phyloP scores from a whole-genome alignment of 441 rosid genomes.

The Arabidopsis lyrata region DNA sequence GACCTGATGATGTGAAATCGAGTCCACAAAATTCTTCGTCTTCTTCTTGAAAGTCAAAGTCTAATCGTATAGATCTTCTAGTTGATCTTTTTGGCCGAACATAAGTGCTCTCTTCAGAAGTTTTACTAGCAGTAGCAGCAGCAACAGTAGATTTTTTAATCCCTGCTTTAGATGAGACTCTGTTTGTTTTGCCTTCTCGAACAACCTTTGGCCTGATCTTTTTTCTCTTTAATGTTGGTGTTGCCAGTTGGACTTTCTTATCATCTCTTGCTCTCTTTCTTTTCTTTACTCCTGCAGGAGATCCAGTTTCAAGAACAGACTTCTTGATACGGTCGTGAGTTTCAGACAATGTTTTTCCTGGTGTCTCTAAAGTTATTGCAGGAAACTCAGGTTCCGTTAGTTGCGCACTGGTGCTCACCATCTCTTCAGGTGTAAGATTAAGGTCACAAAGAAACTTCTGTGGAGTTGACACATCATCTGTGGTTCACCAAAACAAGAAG shows the following conservation, averaged over 20 bases:
- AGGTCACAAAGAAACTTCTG: constrained; percentile 28
- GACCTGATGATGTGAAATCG: neutral
- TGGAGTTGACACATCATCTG: constrained; percentile 24
- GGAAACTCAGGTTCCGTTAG: constrained; percentile 15
- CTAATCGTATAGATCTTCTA: constrained; percentile 52
- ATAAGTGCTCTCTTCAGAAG: constrained; percentile 40
- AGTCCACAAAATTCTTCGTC: neutral
- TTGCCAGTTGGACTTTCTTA: neutral
- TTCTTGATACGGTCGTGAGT: neutral
- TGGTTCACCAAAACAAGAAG: neutral
- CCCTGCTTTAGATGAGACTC: constrained; percentile 41
- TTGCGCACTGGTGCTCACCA: neutral
- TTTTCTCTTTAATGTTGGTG: constrained; percentile 57
- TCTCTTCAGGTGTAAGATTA: constrained; percentile 39
- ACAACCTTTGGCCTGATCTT: constrained; percentile 86
- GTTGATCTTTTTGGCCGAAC: constrained; percentile 50
- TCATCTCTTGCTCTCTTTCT: constrained; percentile 29
- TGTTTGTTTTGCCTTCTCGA: constrained; percentile 60
- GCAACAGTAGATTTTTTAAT: constrained; percentile 51
- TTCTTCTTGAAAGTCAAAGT: constrained; percentile 33
- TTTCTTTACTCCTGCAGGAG: constrained; percentile 13
- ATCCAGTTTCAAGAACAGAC: neutral
- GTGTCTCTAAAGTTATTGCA: constrained; percentile 23
- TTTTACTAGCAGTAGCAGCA: constrained; percentile 39
- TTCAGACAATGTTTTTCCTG: neutral